Evolutionary conservation across 805 yeast species (phyloP).

Genomic region (Kuraishia floccosa): DNA sequence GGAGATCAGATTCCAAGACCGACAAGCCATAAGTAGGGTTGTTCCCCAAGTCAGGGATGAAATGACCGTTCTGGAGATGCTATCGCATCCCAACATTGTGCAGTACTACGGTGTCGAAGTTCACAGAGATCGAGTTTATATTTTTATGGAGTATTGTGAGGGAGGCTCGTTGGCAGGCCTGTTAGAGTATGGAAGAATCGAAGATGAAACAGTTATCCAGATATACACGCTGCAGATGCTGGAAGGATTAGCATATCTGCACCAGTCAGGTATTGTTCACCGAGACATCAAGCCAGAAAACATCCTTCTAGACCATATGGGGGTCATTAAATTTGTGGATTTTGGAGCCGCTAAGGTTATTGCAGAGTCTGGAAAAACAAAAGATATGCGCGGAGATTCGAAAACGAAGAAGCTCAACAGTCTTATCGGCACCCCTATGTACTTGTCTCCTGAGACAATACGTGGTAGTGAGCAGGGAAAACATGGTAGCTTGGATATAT

Average conservation of each 20-base stretch:
- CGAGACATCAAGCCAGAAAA: constrained; percentile 96
- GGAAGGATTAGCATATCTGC: constrained; percentile 91
- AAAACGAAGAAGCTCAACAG: constrained; percentile 22
- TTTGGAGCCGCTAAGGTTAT: constrained; percentile 95
- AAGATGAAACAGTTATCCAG: constrained; percentile 87
- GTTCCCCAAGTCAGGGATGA: constrained; percentile 90
- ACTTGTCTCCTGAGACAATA: constrained; percentile 96
- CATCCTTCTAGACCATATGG: constrained; percentile 79
- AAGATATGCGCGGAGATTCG: constrained; percentile 7
- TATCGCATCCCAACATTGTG: constrained; percentile 92
- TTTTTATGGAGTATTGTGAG: constrained; percentile 96
- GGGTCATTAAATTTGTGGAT: constrained; percentile 91
- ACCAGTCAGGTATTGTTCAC: constrained; percentile 92
- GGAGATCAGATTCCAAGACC: constrained; percentile 84
- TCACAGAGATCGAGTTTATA: constrained; percentile 87
- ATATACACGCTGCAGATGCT: constrained; percentile 85
- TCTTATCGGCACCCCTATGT: constrained; percentile 95
- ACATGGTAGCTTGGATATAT: constrained; percentile 71
- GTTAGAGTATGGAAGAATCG: constrained; percentile 86
- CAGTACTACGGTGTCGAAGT: constrained; percentile 97
- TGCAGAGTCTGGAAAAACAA: constrained; percentile 44
- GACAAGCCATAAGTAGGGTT: constrained; percentile 71
- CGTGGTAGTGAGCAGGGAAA: constrained; percentile 58
- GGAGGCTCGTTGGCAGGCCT: constrained; percentile 87
- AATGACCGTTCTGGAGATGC: constrained; percentile 91